Percentiles rank a stretch among this genome's conserved stretches.
phyloP scores from a whole-genome alignment of 495 filamentous ascomycete species.

The Penicillium diatomitis region DNA sequence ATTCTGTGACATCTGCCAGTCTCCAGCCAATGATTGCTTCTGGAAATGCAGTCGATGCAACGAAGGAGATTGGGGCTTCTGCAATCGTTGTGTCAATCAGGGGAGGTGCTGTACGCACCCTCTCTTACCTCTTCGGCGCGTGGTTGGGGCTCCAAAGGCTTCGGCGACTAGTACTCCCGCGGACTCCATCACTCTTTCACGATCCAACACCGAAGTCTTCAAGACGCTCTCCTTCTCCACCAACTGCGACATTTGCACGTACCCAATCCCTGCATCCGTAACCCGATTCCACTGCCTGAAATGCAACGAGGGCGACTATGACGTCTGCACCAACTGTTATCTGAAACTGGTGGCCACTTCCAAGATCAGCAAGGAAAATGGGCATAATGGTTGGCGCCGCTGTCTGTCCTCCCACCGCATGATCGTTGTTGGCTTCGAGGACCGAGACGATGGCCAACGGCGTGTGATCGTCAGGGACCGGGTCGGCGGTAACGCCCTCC shows the following conservation, averaged over 20 bases:
- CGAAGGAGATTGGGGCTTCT: slow-evolving; percentile 88
- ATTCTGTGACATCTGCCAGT: slow-evolving; percentile 70
- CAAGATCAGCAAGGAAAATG: slow-evolving; percentile 63
- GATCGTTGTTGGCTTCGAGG: slow-evolving; percentile 66
- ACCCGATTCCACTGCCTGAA: slow-evolving; percentile 67
- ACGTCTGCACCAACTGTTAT: slow-evolving; percentile 76
- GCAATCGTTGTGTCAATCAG: slow-evolving; percentile 69
- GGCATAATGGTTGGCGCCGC: slow-evolving; percentile 68
- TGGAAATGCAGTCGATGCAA: slow-evolving; percentile 82
- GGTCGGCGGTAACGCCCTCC: slow-evolving; percentile 60
- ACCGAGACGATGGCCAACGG: slow-evolving; percentile 47
- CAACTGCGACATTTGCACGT: slow-evolving; percentile 65
- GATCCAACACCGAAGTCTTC: slow-evolving; percentile 30
- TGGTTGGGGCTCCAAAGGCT: slow-evolving; percentile 15
- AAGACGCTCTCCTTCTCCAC: slow-evolving; percentile 57
- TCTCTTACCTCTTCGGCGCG: slow-evolving; percentile 55
- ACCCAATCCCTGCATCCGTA: slow-evolving; percentile 56
- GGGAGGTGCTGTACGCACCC: slow-evolving; percentile 69
- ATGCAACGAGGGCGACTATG: slow-evolving; percentile 68
- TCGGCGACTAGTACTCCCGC: slow-evolving; percentile 14
- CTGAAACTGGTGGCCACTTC: slow-evolving; percentile 47
- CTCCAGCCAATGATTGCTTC: slow-evolving; percentile 64
- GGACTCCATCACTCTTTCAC: slow-evolving; percentile 19
- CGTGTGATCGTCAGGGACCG: slow-evolving; percentile 53
- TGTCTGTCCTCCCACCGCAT: slow-evolving; percentile 77